Evolutionary conservation across 2,329 filamentous ascomycete species (phyloP), one percentile per base, ranked within the genome.

Genomic region (Botrytis pseudocinerea): DNA sequence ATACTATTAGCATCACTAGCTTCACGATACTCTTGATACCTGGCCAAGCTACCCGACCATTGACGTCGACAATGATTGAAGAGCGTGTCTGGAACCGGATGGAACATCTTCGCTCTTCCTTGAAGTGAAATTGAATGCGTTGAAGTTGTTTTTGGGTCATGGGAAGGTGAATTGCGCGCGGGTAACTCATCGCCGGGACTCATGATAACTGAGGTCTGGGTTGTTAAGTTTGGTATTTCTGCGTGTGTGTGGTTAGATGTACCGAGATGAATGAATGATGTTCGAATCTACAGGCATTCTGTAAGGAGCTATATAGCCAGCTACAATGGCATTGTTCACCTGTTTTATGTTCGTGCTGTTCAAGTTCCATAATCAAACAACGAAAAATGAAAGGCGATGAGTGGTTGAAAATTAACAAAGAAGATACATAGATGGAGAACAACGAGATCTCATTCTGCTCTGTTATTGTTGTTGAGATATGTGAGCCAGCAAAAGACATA

Each of bases 91-190:
- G 40, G 28, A 25, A 71, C n/a, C 1, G 44, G 25, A 4, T 40
- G 46, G 48, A 71, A 65, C 42, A 71, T 63, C 35, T 65, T n/a
- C 28, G 40, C 68, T 35, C 22, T 71, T 28, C 69, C 60, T 42
- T 71, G 57, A 10, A 25, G 42, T 40, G 57, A 65, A 22, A 71
- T 63, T 40, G 68, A 70, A 63, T 46, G 5, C 1, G 54, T 6
- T 46, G 68, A 70, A 20, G 68, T 40, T 71, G 40, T 63, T 63
- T 63, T 5, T n/a, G 32, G 57, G 4, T 20, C 28, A 38, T 71
- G 59, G 18, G 40, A 40, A 40, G 69, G 59, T 20, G 69, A 59
- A 65, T 71, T 71, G 20, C 12, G 2, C 25, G 59, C 69, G 14
- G 44, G 59, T 18, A 65, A 16, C 10, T 42, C 25, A 54, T 16